Evolutionary conservation across 345 rosid species (phyloP).

Genomic region (Balakata baccata): DNA sequence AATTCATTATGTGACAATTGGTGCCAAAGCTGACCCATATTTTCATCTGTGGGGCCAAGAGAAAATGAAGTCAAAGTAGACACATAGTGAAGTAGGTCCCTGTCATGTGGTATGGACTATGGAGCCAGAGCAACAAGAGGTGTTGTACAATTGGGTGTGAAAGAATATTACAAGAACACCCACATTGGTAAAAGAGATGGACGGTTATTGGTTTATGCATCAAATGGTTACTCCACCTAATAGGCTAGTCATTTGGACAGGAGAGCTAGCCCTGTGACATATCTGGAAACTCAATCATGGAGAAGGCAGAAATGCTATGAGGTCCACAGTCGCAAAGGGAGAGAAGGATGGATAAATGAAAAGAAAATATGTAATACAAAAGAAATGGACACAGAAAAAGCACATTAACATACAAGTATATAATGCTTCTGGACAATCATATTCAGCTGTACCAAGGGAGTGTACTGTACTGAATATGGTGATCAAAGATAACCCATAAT

Average conservation of each 20-base stretch:
- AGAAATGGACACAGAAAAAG: too few relatives aligned
- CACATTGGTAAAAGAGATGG: neutral
- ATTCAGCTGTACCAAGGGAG: too few relatives aligned
- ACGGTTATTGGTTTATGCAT: neutral
- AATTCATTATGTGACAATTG: too few relatives aligned
- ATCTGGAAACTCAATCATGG: too few relatives aligned
- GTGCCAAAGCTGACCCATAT: neutral
- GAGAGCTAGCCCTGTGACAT: neutral
- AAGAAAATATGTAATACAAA: too few relatives aligned
- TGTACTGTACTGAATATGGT: too few relatives aligned
- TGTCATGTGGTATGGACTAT: neutral
- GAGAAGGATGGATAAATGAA: too few relatives aligned
- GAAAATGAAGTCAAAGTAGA: neutral
- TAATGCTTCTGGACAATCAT: too few relatives aligned
- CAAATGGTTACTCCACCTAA: neutral
- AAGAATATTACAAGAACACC: too few relatives aligned
- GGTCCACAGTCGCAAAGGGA: neutral
- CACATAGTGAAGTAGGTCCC: neutral
- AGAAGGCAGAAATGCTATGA: too few relatives aligned
- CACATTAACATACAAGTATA: too few relatives aligned
- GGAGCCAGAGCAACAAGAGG: neutral
- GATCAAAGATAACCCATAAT: too few relatives aligned
- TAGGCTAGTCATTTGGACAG: neutral
- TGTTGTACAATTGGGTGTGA: neutral
- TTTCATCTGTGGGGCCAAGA: neutral